phyloP scores from a whole-genome alignment of 768 basidiomycete genomes.

The Lactifluus rugatus region DNA sequence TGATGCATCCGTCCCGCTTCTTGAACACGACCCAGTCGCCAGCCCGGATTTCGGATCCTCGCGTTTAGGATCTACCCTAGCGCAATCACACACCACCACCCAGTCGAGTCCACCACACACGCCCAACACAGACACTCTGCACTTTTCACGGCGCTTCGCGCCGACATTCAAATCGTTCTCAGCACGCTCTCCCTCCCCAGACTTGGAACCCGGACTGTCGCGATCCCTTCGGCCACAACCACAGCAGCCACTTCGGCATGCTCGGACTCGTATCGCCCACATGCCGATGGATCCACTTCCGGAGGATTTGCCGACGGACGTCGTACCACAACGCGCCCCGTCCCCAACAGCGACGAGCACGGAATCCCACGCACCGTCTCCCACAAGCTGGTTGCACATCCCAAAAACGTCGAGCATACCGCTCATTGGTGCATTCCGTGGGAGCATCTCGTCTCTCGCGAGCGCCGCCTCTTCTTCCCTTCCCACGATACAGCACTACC shows the following conservation, averaged over 20 bases:
- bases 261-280: conserved; percentile 13
- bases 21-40: conserved; percentile 4
- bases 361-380: background rate
- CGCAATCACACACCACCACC: background rate
- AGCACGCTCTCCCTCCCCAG: background rate
- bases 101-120: background rate
- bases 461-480: conserved; percentile 9
- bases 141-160: conserved; percentile 4
- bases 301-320: conserved; percentile 1
- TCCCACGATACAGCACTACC: conserved; percentile 19
- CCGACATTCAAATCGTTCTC: conserved; percentile 5
- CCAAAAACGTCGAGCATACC: conserved; percentile 14
- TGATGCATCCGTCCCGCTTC: conserved; percentile 18
- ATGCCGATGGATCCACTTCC: conserved; percentile 17
- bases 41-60: background rate
- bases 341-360: conserved; percentile 4
- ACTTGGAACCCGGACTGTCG: conserved; percentile 2
- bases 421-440: conserved; percentile 18
- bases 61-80: background rate
- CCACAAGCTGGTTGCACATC: conserved; percentile 18
- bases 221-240: background rate
- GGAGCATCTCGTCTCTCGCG: conserved; percentile 10
- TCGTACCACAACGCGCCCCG: background rate
- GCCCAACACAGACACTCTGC: background rate
- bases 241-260: conserved; percentile 12